Evolutionary conservation across 2,329 filamentous ascomycete species (phyloP).

Genomic region (Neobulgaria alba): DNA sequence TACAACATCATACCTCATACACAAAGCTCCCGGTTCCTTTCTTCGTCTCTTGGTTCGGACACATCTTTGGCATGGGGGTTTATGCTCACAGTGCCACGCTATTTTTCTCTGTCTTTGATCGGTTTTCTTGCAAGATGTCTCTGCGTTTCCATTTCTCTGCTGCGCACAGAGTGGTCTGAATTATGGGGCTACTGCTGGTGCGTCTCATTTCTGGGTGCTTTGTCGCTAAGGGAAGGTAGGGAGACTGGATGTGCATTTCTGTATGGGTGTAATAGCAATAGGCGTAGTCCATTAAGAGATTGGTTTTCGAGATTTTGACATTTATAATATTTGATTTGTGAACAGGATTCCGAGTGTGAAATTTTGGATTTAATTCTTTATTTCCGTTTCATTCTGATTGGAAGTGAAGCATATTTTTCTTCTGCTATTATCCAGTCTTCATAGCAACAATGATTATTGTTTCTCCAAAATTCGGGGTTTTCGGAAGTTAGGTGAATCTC

Average conservation of each 20-base stretch:
- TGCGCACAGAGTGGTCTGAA: constrained; percentile 25
- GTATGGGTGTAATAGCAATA: constrained; percentile 33
- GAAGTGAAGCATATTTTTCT: background rate
- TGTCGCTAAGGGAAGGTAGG: constrained; percentile 19
- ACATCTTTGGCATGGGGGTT: constrained; percentile 27
- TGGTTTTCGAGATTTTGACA: constrained; percentile 15
- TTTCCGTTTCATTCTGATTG: background rate
- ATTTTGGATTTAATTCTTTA: background rate
- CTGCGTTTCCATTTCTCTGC: constrained; percentile 23
- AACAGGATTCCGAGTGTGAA: background rate
- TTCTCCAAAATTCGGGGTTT: background rate
- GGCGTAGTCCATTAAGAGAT: constrained; percentile 31
- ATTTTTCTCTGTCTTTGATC: constrained; percentile 23
- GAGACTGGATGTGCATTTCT: constrained; percentile 28
- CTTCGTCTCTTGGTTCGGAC: constrained; percentile 24
- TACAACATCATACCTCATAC: constrained; percentile 12
- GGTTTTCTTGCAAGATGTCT: constrained; percentile 27
- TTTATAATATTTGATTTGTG: background rate
- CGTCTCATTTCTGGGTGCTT: constrained; percentile 22
- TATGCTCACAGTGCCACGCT: constrained; percentile 23
- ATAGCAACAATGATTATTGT: background rate
- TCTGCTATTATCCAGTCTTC: background rate
- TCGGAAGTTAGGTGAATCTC: too few relatives aligned
- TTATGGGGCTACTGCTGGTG: constrained; percentile 23
- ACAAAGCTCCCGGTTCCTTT: constrained; percentile 16